phyloP scores from a whole-genome alignment of 1,139 yeast genomes.

The Saccharomyces uvarum region DNA sequence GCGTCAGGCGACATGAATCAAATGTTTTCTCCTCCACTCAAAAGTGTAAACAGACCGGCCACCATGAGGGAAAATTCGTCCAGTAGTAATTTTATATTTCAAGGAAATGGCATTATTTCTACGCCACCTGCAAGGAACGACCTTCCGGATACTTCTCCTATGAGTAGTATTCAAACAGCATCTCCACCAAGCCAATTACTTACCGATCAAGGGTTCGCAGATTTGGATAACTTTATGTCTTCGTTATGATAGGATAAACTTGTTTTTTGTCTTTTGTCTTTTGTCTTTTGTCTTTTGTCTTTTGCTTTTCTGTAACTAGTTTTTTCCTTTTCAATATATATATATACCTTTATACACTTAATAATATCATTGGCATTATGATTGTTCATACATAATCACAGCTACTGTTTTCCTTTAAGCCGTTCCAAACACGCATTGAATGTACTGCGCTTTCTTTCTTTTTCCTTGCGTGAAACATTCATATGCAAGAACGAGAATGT shows the following conservation, averaged over 20 bases:
- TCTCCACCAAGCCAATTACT: slow-evolving; percentile 22
- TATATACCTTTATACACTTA: background rate
- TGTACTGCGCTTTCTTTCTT: background rate
- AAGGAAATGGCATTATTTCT: background rate
- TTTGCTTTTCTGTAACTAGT: background rate
- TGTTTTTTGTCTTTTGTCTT: background rate
- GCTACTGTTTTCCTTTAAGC: background rate
- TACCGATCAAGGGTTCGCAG: slow-evolving; percentile 25
- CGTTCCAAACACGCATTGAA: background rate
- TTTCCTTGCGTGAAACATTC: background rate
- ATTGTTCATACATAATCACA: background rate
- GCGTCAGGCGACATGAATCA: background rate
- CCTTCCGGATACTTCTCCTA: slow-evolving; percentile 11
- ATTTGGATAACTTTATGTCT: slow-evolving; percentile 27
- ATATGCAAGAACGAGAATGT: background rate
- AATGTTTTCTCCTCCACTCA: background rate
- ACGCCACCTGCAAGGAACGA: slow-evolving; percentile 1
- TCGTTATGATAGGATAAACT: slow-evolving; percentile 9
- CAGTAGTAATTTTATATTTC: background rate
- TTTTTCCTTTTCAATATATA: background rate
- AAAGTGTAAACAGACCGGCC: background rate
- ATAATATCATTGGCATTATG: background rate
- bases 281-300: background rate
- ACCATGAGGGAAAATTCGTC: background rate
- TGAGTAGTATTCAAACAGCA: slow-evolving; percentile 14